Evolutionary conservation across 768 basidiomycete genomes (phyloP).

Genomic region (Macrolepiota albuminosa): DNA sequence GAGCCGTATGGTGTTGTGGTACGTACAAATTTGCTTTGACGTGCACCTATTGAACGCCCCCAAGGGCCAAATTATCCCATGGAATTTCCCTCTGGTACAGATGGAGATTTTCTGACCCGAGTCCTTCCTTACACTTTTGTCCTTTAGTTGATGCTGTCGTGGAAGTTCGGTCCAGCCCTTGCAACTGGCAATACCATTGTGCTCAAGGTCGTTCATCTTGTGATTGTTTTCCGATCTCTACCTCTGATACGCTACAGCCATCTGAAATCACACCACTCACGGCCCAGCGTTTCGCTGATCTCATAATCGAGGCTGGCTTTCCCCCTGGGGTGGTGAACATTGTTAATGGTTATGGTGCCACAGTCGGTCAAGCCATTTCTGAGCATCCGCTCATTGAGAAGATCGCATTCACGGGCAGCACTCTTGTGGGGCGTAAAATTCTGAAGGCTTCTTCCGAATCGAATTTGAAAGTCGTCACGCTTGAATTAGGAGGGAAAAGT

Average conservation of each 20-base stretch:
- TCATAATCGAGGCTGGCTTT: constrained; percentile 64
- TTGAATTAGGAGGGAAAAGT: constrained; percentile 79
- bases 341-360: constrained; percentile 56
- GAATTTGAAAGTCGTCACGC: constrained; percentile 81
- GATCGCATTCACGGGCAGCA: constrained; percentile 86
- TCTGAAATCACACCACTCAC: constrained; percentile 64
- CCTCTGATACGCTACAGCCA: constrained; percentile 31
- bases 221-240: not conserved
- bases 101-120: not conserved
- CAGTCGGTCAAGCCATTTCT: constrained; percentile 59
- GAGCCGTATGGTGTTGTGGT: constrained; percentile 54
- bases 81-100: constrained; percentile 38
- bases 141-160: constrained; percentile 20
- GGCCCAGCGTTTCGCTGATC: constrained; percentile 44
- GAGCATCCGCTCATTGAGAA: constrained; percentile 57
- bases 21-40: constrained; percentile 2
- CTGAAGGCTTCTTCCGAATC: constrained; percentile 75
- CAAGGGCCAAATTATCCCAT: constrained; percentile 52
- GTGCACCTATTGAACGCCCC: not conserved
- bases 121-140: not conserved
- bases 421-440: constrained; percentile 72
- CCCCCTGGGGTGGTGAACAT: constrained; percentile 71
- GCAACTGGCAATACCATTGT: constrained; percentile 56
- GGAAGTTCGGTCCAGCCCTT: constrained; percentile 27
- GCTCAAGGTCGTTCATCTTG: constrained; percentile 33